phyloP scores from a whole-genome alignment of 2,329 filamentous ascomycete species.

The Aureobasidium sp. region DNA sequence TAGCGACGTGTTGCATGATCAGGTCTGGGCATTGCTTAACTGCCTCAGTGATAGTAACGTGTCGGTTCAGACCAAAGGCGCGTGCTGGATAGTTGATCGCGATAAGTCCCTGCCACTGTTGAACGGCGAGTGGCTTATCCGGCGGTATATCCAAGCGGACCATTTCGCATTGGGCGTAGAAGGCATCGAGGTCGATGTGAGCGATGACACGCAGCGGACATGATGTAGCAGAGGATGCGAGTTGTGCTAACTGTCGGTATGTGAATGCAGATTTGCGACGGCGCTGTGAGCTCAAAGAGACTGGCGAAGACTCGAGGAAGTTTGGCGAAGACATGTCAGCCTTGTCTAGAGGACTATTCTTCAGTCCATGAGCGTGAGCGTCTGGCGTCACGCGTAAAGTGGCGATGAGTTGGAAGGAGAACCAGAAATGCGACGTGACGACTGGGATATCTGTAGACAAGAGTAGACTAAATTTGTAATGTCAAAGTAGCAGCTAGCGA shows the following conservation, averaged over 20 bases:
- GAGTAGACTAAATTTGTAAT: neutral
- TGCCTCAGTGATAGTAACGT: conserved; percentile 72
- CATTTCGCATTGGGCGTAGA: conserved; percentile 93
- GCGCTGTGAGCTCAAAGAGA: conserved; percentile 28
- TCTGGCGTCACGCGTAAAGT: conserved; percentile 13
- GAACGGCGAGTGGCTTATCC: conserved; percentile 77
- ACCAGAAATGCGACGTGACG: neutral
- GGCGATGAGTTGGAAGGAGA: neutral
- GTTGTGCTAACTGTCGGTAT: conserved; percentile 69
- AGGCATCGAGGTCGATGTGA: conserved; percentile 92
- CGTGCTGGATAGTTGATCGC: conserved; percentile 94
- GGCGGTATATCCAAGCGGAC: conserved; percentile 67
- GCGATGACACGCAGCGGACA: conserved; percentile 80
- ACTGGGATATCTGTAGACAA: neutral
- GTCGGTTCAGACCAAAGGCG: conserved; percentile 66
- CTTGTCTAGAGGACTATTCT: neutral
- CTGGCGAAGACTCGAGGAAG: conserved; percentile 38
- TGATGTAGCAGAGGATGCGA: conserved; percentile 60
- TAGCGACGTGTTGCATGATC: conserved; percentile 85
- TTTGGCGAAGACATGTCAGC: conserved; percentile 37
- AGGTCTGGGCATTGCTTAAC: conserved; percentile 78
- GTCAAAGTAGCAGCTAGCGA: neutral
- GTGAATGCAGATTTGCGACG: conserved; percentile 64
- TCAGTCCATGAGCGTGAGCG: neutral
- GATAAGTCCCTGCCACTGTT: conserved; percentile 92